Evolutionary conservation across 1,139 yeast species (phyloP).

Genomic region (Geotrichum bryndzae): DNA sequence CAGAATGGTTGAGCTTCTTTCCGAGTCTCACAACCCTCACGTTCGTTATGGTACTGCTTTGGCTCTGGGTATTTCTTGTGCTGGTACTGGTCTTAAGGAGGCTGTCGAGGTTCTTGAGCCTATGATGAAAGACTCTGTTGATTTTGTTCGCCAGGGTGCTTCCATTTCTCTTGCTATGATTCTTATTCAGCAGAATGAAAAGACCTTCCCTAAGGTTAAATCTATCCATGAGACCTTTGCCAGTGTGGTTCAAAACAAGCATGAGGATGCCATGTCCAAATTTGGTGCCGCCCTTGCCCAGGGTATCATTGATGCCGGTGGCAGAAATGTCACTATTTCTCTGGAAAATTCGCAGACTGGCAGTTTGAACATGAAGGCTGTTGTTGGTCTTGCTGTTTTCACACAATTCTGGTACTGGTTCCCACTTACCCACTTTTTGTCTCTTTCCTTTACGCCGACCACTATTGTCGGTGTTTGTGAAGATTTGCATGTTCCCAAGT

Average conservation of each 20-base stretch:
- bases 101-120: slow-evolving; percentile 93
- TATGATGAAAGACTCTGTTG: slow-evolving; percentile 87
- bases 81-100: slow-evolving; percentile 83
- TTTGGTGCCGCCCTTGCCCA: slow-evolving; percentile 97
- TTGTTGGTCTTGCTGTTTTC: slow-evolving; percentile 86
- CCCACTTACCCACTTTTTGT: slow-evolving; percentile 90
- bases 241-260: slow-evolving; percentile 73
- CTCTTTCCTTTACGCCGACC: slow-evolving; percentile 90
- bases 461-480: slow-evolving; percentile 80
- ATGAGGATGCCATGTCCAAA: slow-evolving; percentile 94
- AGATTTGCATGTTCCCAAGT: slow-evolving; percentile 82
- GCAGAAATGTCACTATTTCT: slow-evolving; percentile 92
- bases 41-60: slow-evolving; percentile 97
- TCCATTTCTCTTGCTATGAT: slow-evolving; percentile 90
- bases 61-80: slow-evolving; percentile 96
- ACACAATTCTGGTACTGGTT: slow-evolving; percentile 98
- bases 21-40: slow-evolving; percentile 95
- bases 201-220: slow-evolving; percentile 71
- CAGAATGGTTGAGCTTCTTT: slow-evolving; percentile 82
- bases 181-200: slow-evolving; percentile 88
- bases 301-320: slow-evolving; percentile 98
- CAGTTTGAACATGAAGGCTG: slow-evolving; percentile 81
- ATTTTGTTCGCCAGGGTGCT: slow-evolving; percentile 97
- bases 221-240: slow-evolving; percentile 70
- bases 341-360: slow-evolving; percentile 88